Conservation (phyloP, 352 stramenopile genomes). For the Phytophthora vignae region DNA sequence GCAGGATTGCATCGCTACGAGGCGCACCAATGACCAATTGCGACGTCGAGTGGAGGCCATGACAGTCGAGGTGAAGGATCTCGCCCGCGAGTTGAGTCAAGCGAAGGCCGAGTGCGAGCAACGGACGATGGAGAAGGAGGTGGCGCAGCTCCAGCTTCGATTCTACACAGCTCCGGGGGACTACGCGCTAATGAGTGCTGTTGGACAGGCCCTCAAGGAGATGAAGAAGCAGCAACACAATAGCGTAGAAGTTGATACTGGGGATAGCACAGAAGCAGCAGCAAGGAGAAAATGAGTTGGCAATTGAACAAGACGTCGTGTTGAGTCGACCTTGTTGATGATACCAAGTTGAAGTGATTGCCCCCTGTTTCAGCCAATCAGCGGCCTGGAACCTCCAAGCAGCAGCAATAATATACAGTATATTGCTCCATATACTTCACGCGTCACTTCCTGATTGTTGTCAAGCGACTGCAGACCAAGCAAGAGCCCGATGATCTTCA, state of each 20-base stretch:
- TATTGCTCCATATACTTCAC: no score
- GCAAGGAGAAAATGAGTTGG: neutral
- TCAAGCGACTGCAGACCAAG: neutral
- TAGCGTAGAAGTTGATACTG: neutral
- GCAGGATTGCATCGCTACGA: slow-evolving; percentile 19
- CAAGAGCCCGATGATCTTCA: neutral
- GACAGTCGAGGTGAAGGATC: slow-evolving; percentile 33
- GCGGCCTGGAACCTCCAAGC: neutral
- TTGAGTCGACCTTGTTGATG: neutral
- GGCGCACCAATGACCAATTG: slow-evolving; percentile 15
- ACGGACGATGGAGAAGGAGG: slow-evolving; percentile 50
- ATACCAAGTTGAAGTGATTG: neutral
- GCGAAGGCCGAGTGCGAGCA: slow-evolving; percentile 42
- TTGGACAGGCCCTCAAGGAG: slow-evolving; percentile 60
- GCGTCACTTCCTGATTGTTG: neutral
- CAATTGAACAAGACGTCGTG: no score
- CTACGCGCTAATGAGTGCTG: slow-evolving; percentile 54
- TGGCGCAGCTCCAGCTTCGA: slow-evolving; percentile 62
- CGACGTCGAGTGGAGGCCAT: slow-evolving; percentile 27
- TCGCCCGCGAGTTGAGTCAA: slow-evolving; percentile 27
- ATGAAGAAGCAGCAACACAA: slow-evolving; percentile 39
- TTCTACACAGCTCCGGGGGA: slow-evolving; percentile 56
- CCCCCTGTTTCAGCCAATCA: neutral
- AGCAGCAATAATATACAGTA: no score
- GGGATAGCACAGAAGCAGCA: neutral